Conservation (phyloP, 352 stramenopile genomes). For the Pythium monospermum region DNA sequence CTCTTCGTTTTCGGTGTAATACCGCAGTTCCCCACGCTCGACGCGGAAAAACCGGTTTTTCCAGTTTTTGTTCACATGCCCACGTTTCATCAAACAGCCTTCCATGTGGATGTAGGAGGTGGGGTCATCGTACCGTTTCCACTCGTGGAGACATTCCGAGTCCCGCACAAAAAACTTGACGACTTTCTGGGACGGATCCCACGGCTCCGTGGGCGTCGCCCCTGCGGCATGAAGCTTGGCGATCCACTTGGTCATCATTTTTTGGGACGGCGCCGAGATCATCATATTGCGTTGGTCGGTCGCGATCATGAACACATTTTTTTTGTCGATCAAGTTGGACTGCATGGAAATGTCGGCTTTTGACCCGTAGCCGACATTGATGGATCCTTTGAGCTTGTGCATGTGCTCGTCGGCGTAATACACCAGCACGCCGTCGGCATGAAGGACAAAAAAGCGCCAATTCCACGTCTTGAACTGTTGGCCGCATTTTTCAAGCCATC, state of each 20-base stretch:
- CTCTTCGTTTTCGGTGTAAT: constrained; percentile 81
- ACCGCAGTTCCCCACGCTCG: constrained; percentile 70
- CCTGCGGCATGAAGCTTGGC: constrained; percentile 64
- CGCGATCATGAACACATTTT: constrained; percentile 77
- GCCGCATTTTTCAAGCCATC: constrained; percentile 86
- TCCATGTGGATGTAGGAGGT: constrained; percentile 87
- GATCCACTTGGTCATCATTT: constrained; percentile 84
- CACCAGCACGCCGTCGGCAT: constrained; percentile 70
- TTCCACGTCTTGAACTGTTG: constrained; percentile 90
- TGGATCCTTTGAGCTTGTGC: constrained; percentile 72
- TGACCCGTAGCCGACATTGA: constrained; percentile 65
- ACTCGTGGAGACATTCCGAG: constrained; percentile 68
- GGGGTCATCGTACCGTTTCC: constrained; percentile 82
- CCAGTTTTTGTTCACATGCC: constrained; percentile 86
- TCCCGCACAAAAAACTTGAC: constrained; percentile 81
- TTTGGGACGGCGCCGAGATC: constrained; percentile 70
- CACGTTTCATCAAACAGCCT: constrained; percentile 75
- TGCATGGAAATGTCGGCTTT: constrained; percentile 81
- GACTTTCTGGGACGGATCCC: constrained; percentile 75
- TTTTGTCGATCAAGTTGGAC: constrained; percentile 75
- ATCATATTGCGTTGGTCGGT: constrained; percentile 75
- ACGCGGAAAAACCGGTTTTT: constrained; percentile 88
- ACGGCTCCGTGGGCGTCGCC: constrained; percentile 56
- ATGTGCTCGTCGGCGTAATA: constrained; percentile 78
- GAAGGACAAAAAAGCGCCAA: constrained; percentile 84